Conservation (phyloP, 2,329 filamentous ascomycete species). For the Aureobasidium sp. region DNA sequence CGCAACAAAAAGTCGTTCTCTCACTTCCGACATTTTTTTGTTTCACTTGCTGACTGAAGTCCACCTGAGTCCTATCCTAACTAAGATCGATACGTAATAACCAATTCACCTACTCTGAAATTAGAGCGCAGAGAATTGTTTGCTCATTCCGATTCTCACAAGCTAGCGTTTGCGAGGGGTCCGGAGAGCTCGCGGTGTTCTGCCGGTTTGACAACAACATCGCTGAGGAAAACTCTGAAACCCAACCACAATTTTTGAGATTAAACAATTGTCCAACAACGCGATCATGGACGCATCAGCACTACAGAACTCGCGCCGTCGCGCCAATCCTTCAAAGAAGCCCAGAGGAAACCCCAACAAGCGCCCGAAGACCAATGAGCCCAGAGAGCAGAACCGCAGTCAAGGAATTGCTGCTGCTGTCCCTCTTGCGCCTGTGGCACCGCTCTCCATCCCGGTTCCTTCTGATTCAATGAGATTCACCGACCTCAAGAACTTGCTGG, state of each 20-base stretch:
- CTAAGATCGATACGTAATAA: not conserved
- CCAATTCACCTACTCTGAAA: not conserved
- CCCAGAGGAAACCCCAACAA: conserved; percentile 5
- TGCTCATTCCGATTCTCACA: not conserved
- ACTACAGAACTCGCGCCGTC: conserved; percentile 9
- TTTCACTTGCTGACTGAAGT: not conserved
- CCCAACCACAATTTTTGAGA: not conserved
- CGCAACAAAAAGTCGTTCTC: too few relatives aligned
- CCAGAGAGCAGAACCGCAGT: not conserved
- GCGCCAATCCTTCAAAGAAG: conserved; percentile 8
- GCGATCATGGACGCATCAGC: conserved; percentile 4
- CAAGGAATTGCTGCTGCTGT: not conserved
- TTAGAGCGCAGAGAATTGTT: not conserved
- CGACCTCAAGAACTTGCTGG: conserved; percentile 65
- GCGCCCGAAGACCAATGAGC: conserved; percentile 3
- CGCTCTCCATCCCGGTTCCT: conserved; percentile 3
- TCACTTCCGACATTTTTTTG: too few relatives aligned
- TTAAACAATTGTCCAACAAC: not conserved
- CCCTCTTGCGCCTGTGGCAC: conserved; percentile 5
- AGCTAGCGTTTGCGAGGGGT: conserved; percentile 2
- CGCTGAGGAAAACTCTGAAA: not conserved
- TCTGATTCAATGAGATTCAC: conserved; percentile 48
- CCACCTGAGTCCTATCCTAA: not conserved
- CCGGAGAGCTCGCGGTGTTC: conserved; percentile 5
- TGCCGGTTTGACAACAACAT: conserved; percentile 3